Evolutionary conservation across 2,329 filamentous ascomycete genomes (phyloP).

Genomic region (Aureobasidium sp.): DNA sequence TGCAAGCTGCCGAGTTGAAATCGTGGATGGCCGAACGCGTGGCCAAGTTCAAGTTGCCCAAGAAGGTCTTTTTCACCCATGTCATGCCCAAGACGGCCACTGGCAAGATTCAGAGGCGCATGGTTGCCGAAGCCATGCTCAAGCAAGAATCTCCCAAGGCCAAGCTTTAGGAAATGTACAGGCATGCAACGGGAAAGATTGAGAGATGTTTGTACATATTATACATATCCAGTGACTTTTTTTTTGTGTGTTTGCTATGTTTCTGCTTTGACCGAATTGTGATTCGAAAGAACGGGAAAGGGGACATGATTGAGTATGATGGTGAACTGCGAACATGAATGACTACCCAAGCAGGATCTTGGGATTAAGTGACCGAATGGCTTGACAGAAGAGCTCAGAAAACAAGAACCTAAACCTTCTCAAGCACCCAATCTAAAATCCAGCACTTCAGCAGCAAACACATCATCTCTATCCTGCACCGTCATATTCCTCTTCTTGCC

Average conservation of each 20-base stretch:
- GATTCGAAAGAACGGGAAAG: too few species aligned
- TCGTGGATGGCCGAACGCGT: slow-evolving; percentile 62
- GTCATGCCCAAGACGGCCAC: slow-evolving; percentile 89
- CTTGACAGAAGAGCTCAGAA: too few species aligned
- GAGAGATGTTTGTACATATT: neutral
- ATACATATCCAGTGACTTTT: too few species aligned
- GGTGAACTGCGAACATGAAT: too few species aligned
- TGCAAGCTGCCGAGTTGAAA: slow-evolving; percentile 56
- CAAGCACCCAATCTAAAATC: neutral
- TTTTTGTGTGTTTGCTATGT: too few species aligned
- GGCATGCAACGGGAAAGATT: too few species aligned
- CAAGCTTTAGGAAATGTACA: slow-evolving; percentile 8
- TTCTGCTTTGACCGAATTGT: too few species aligned
- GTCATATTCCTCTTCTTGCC: neutral
- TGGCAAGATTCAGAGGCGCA: slow-evolving; percentile 77
- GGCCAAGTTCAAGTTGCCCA: slow-evolving; percentile 80
- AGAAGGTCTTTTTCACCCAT: slow-evolving; percentile 65
- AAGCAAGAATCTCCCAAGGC: slow-evolving; percentile 40
- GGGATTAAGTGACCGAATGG: too few species aligned
- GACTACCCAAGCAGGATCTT: too few species aligned
- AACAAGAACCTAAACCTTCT: too few species aligned
- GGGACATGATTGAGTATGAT: too few species aligned
- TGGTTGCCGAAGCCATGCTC: slow-evolving; percentile 79
- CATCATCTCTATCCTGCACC: neutral
- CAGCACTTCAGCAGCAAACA: neutral